Evolutionary conservation across 805 yeast species (phyloP), one percentile per base, ranked within the genome.

Genomic region (Metschnikowia drakensbergensis): DNA sequence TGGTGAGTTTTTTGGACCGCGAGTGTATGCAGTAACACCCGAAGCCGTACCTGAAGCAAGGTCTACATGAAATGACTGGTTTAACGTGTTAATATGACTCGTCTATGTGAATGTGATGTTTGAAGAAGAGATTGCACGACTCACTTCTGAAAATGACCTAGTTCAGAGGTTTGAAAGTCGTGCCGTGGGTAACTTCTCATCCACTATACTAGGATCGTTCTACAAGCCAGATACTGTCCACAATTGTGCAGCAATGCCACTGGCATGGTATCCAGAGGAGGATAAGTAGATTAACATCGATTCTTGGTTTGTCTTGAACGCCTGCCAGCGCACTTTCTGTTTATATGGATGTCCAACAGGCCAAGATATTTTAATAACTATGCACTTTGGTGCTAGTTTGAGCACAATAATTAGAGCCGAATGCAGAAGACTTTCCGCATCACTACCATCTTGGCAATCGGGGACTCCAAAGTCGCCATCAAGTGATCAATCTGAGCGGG

Each of bases 401-500:
- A 26, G 39, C 29, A 26, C 29, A 37, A 26, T 11, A 26, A 26
- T 37, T 10, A 17, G 17, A 33, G 17, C 17, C 23, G 37, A 13
- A 23, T 23, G 37, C 27, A 35, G 22, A 9, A 9, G 17, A 22
- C n/a, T 26, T 8, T 26, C n/a, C 11, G 36, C 40, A 8, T 26
- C 29, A n/a, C 4, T 26, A 26, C 29, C 30, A 6, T n/a, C 4
- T 4, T 13, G 30, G n/a, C 26, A 13, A 6, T 29, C n/a, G 7
- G 2, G 17, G 2, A 38, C 6, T n/a, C n/a, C 26, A 3, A 10
- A 23, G 36, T 33, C 8, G 10, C 8, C 4, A 7, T 33, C 17
- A 4, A 17, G 23, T 7, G 8, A 13, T 27, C 25, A 51, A 26
- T 49, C 55, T 8, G 55, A 26, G 9, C 57, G 53, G 2, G 58